Evolutionary conservation across 2,329 filamentous ascomycete species (phyloP).

Genomic region (Hymenoscyphus scutula): DNA sequence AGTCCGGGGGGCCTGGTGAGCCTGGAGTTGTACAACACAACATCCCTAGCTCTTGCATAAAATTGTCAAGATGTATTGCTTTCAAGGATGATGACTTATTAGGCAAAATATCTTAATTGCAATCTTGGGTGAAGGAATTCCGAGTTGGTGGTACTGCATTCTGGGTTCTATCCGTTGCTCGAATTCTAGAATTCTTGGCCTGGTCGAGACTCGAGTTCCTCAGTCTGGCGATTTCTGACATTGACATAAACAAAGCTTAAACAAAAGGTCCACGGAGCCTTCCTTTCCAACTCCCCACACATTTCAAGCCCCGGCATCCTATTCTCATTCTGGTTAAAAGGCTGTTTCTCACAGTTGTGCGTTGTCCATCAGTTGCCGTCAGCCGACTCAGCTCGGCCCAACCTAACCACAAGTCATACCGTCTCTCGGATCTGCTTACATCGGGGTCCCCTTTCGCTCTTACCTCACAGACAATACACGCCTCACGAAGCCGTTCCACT

Average conservation of each 20-base stretch:
- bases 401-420: not conserved
- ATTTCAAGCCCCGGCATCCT: not conserved
- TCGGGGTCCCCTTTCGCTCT: not conserved
- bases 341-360: not conserved
- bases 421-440: not conserved
- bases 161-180: too few relatives aligned
- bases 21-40: not conserved
- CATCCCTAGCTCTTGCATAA: not conserved
- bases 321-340: not conserved
- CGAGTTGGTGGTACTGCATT: too few relatives aligned
- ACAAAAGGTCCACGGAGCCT: too few relatives aligned
- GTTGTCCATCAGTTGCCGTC: not conserved
- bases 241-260: too few relatives aligned
- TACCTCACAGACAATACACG: not conserved
- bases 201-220: too few relatives aligned
- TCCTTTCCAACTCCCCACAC: not conserved
- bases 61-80: not conserved
- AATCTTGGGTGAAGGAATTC: too few relatives aligned
- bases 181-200: too few relatives aligned
- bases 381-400: too few relatives aligned
- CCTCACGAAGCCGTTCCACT: not conserved
- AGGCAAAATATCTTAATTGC: not conserved
- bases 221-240: too few relatives aligned
- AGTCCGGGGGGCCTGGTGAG: not conserved
- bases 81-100: not conserved